Evolutionary conservation across 768 basidiomycete genomes (phyloP), one percentile per base, ranked within the genome.

Genomic region (Suillus tomentosus): DNA sequence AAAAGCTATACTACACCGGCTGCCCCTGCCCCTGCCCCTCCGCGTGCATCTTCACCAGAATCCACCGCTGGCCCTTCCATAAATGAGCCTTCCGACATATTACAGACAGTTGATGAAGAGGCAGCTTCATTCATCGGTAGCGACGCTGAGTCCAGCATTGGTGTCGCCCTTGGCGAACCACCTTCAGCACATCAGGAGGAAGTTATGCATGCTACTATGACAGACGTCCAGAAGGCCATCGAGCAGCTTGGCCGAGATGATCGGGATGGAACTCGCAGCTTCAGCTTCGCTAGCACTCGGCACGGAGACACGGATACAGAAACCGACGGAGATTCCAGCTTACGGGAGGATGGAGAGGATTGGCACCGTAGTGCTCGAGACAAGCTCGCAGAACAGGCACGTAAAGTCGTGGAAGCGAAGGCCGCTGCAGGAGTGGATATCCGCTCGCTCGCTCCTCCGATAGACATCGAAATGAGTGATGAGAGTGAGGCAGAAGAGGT

Each of bases 151-250:
- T 65, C 73, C n/a, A 72, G 67, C 50, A 70, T 72, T 61, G 71
- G 69, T 14, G 72, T 79, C 15, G 67, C 68, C 39, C 66, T 65
- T 37, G 75, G 66, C 56, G 74, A 62, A 50, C 72, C 64, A 47
- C 71, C 62, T 60, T 56, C 50, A 53, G 65, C 43, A 36, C 66
- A 47, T 62, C 69, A 83, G 53, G 83, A 78, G 15, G 86, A 85
- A 65, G 85, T 91, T 63, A 94, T 96, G 91, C 85, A 86, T 45
- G 92, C 89, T 2, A 96, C 94, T 2, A 83, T 96, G 82, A 94
- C 90, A 3, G 94, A 96, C 63, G 92, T 96, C 7, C 92, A 96
- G 74, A 80, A 92, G 67, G 94, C 94, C 22, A 95, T 96, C 69
- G 92, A 95, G 65, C 92, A 95, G 69, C 87, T 95, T 31, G 91